These are phyloP conservation scores for Chaetomium sp. DNA, from an alignment of 2,329 filamentous ascomycete species.

Conservation along the genomic window DNA sequence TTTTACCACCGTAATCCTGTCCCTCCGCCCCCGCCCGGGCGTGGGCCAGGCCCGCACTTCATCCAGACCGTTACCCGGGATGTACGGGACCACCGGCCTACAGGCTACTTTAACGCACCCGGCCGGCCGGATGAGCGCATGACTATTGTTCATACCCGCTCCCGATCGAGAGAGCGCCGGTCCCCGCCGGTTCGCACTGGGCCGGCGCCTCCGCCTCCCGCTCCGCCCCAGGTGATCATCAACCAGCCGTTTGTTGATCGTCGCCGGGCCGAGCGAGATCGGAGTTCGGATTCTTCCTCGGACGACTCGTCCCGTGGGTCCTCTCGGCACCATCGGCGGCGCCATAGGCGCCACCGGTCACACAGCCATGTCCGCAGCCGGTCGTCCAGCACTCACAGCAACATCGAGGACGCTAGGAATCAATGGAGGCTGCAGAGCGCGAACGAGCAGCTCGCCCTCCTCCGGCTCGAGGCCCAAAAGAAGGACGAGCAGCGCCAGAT, in stretches of 20 bases:
- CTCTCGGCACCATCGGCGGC: constrained; percentile 41
- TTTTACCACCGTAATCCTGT: constrained; percentile 33
- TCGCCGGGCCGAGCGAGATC: constrained; percentile 5
- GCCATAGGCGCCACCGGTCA: constrained; percentile 41
- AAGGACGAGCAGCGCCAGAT: constrained; percentile 44
- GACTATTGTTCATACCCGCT: constrained; percentile 47
- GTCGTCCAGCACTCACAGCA: constrained; percentile 37
- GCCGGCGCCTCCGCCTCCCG: constrained; percentile 33
- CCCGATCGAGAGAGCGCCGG: constrained; percentile 51
- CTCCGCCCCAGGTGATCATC: constrained; percentile 37
- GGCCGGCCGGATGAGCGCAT: constrained; percentile 49
- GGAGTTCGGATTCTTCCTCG: constrained; percentile 43
- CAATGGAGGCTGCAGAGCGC: constrained; percentile 38
- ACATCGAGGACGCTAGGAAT: constrained; percentile 42
- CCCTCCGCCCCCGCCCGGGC: constrained; percentile 27
- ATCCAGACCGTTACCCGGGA: constrained; percentile 42
- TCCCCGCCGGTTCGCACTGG: constrained; percentile 43
- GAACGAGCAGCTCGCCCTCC: constrained; percentile 49
- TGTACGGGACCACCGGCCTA: constrained; percentile 40
- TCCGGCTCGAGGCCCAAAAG: constrained; percentile 45
- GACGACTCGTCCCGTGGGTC: constrained; percentile 40
- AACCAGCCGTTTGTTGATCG: constrained; percentile 15
- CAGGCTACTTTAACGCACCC: constrained; percentile 44
- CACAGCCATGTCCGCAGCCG: constrained; percentile 39
- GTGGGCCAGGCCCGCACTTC: constrained; percentile 45